A percentile compares a stretch with the other conserved stretches of the same genome.
These are phyloP conservation scores for Candida yuanshanica DNA, from an alignment of 805 yeast genomes.

Conservation along the genomic window DNA sequence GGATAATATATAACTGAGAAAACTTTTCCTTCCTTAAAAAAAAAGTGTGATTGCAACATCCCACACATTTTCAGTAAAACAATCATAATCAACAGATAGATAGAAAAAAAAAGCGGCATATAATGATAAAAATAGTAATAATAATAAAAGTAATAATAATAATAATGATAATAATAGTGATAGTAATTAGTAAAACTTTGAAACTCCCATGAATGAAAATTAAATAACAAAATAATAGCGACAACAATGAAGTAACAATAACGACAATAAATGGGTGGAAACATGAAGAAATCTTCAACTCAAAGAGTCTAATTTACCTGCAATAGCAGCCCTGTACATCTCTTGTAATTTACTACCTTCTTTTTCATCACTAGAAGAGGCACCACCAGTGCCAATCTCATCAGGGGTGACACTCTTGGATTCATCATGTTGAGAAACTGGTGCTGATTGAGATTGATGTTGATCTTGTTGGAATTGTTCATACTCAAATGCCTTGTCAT, in stretches of 20 bases:
- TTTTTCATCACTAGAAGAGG: conserved; percentile 5
- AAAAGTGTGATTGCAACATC: neutral
- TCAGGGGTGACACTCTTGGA: conserved; percentile 1
- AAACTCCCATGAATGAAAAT: neutral
- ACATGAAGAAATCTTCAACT: conserved; percentile 3
- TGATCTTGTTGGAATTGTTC: conserved; percentile 10
- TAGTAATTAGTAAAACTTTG: neutral
- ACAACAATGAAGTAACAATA: neutral
- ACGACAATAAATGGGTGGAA: neutral
- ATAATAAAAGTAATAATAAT: neutral
- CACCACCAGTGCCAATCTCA: conserved; percentile 3
- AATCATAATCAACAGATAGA: neutral
- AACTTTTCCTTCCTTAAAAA: neutral
- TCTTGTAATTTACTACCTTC: conserved; percentile 19
- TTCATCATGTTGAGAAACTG: conserved; percentile 1
- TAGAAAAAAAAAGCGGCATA: neutral
- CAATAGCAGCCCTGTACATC: conserved; percentile 24
- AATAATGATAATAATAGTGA: neutral
- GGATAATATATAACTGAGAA: too few species aligned
- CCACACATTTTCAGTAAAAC: neutral
- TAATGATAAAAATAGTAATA: neutral
- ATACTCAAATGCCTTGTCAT: conserved; percentile 11
- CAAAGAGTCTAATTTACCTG: conserved; percentile 21
- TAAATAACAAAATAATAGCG: neutral
- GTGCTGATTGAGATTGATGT: conserved; percentile 3